A percentile compares a stretch with the other conserved stretches of the same genome.
Evolutionary conservation across 2,329 filamentous ascomycete genomes (phyloP).

Genomic region (Myotisia sp.): DNA sequence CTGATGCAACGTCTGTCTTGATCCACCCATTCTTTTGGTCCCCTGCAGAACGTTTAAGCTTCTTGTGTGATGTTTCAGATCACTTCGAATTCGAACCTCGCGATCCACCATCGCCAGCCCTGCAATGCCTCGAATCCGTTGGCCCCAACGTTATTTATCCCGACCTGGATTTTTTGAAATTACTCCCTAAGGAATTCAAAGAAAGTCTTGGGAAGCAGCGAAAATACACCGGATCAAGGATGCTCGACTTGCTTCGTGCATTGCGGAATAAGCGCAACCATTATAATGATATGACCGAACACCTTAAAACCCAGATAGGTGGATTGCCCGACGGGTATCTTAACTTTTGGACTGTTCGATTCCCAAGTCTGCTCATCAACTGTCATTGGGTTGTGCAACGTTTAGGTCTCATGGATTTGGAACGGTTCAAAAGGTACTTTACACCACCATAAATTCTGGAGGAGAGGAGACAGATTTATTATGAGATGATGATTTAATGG

Average conservation of each 20-base stretch:
- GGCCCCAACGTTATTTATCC: conserved; percentile 34
- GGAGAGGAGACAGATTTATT: neutral
- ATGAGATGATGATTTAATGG: neutral
- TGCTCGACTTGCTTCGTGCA: conserved; percentile 77
- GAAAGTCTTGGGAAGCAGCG: conserved; percentile 85
- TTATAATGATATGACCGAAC: conserved; percentile 86
- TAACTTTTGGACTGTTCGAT: conserved; percentile 65
- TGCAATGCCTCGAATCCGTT: conserved; percentile 44
- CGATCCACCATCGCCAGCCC: conserved; percentile 58
- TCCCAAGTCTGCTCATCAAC: conserved; percentile 61
- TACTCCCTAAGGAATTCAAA: conserved; percentile 66
- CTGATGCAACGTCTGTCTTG: conserved; percentile 65
- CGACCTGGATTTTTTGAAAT: conserved; percentile 61
- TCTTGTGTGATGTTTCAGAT: conserved; percentile 92
- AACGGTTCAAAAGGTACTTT: conserved; percentile 32
- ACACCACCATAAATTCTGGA: conserved; percentile 17
- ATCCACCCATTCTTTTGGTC: conserved; percentile 96
- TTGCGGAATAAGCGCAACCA: conserved; percentile 94
- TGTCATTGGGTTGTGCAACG: conserved; percentile 64
- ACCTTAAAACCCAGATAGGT: conserved; percentile 60
- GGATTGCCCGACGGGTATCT: conserved; percentile 67
- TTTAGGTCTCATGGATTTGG: conserved; percentile 39
- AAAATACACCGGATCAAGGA: conserved; percentile 73
- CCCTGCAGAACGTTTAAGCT: conserved; percentile 71
- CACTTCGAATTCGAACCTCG: conserved; percentile 87